Percentiles rank a stretch among this genome's conserved stretches.
phyloP scores from a whole-genome alignment of 768 basidiomycete species.

The Albatrellus ellisii region DNA sequence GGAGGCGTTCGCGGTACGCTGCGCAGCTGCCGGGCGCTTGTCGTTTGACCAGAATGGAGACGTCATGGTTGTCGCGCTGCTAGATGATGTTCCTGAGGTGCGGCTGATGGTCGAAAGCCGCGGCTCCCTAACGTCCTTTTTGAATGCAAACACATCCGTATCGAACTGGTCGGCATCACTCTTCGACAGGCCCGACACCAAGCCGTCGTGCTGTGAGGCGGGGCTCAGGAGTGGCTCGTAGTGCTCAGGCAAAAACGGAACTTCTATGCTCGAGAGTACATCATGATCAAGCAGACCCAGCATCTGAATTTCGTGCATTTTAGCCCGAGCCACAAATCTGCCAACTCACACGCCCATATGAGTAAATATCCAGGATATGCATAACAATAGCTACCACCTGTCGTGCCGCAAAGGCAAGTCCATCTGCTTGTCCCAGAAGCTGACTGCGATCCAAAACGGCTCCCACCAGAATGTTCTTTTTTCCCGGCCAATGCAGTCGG shows the following conservation, averaged over 20 bases:
- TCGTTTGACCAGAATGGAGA: constrained; percentile 10
- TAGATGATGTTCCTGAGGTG: constrained; percentile 28
- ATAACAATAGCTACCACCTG: constrained; percentile 31
- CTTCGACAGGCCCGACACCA: constrained; percentile 20
- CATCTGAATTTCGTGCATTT: constrained; percentile 97
- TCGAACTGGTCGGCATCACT: constrained; percentile 66
- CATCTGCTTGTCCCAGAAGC: constrained; percentile 82
- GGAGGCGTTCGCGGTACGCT: constrained; percentile 34
- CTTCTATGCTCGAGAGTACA: constrained; percentile 77
- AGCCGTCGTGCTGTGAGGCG: constrained; percentile 10
- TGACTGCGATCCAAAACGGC: constrained; percentile 73
- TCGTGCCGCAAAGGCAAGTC: constrained; percentile 72
- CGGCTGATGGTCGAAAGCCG: constrained; percentile 20
- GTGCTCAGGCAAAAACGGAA: constrained; percentile 58
- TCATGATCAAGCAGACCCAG: constrained; percentile 86
- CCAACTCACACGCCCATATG: constrained; percentile 4
- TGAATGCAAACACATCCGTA: constrained; percentile 48
- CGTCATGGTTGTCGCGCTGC: constrained; percentile 1
- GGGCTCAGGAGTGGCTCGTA: constrained; percentile 16
- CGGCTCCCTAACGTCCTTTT: constrained; percentile 20
- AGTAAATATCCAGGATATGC: background rate
- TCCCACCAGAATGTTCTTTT: constrained; percentile 78
- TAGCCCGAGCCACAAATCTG: constrained; percentile 88
- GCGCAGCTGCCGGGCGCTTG: constrained; percentile 21
- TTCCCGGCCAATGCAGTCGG: constrained; percentile 20